phyloP scores from a whole-genome alignment of 1,139 yeast species.

The Sugiyamaella xylanicola region DNA sequence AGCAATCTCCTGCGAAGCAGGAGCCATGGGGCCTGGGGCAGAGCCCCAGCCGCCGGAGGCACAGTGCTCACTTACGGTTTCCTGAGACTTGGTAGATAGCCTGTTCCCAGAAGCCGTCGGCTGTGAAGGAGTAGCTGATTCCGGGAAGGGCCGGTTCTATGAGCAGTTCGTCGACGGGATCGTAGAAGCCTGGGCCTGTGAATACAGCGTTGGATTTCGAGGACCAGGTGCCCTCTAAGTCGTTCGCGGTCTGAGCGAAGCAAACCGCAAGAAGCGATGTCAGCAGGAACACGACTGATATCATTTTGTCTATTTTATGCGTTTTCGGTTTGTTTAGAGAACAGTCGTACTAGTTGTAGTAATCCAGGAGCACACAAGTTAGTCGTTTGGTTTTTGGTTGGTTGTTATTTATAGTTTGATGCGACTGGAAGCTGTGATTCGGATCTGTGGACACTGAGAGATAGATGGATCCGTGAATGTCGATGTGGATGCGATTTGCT shows the following conservation, averaged over 20 bases:
- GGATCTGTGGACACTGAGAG: no score
- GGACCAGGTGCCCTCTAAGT: constrained; percentile 82
- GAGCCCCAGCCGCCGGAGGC: background rate
- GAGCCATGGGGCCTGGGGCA: background rate
- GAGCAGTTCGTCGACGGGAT: constrained; percentile 90
- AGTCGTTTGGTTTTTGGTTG: no score
- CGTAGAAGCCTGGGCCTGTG: constrained; percentile 96
- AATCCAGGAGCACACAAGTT: no score
- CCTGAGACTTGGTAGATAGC: constrained; percentile 79
- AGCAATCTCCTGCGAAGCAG: background rate
- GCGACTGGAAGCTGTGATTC: no score
- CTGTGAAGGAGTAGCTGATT: constrained; percentile 86
- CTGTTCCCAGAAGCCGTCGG: constrained; percentile 87
- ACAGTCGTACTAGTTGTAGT: no score
- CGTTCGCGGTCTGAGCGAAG: constrained; percentile 12
- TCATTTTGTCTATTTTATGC: background rate
- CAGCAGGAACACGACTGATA: background rate
- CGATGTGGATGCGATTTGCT: no score
- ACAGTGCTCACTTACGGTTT: constrained; percentile 45
- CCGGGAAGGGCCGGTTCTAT: constrained; percentile 97
- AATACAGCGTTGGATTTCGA: constrained; percentile 91
- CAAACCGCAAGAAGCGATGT: constrained; percentile 4
- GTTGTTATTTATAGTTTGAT: no score
- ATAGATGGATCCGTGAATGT: no score
- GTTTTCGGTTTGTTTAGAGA: background rate